Conservation (phyloP, 805 yeast genomes). For the Maudiozyma turicensis region DNA sequence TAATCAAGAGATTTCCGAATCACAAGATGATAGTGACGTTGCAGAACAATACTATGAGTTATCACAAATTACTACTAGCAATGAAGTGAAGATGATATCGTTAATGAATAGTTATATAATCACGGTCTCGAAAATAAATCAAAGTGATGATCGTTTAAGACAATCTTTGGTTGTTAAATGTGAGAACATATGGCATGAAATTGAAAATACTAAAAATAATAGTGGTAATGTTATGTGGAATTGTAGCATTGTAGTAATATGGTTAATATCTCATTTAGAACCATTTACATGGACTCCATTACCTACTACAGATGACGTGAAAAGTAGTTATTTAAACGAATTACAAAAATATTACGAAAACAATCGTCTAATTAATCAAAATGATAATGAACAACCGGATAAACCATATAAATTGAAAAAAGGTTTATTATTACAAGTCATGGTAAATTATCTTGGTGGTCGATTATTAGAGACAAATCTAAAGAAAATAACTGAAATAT, state of each 20-base stretch:
- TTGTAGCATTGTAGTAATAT: slow-evolving; percentile 20
- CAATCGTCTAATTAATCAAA: slow-evolving; percentile 12
- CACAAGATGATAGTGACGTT: neutral
- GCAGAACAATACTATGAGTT: neutral
- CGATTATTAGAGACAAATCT: slow-evolving; percentile 24
- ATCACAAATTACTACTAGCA: neutral
- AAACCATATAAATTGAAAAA: slow-evolving; percentile 17
- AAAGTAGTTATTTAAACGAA: slow-evolving; percentile 10
- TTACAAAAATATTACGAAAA: slow-evolving; percentile 14
- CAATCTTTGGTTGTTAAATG: slow-evolving; percentile 7
- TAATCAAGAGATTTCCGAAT: neutral
- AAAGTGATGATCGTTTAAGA: slow-evolving; percentile 1
- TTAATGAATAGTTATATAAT: slow-evolving; percentile 18
- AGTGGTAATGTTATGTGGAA: slow-evolving; percentile 21
- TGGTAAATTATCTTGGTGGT: slow-evolving; percentile 25
- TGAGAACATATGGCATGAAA: slow-evolving; percentile 14
- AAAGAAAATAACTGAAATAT: slow-evolving; percentile 17
- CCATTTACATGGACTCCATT: slow-evolving; percentile 24
- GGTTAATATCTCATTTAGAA: slow-evolving; percentile 25
- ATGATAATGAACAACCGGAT: neutral
- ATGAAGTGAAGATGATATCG: slow-evolving; percentile 15
- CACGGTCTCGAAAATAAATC: slow-evolving; percentile 9
- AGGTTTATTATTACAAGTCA: slow-evolving; percentile 17
- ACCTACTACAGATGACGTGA: slow-evolving; percentile 19
- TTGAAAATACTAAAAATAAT: slow-evolving; percentile 6